Conservation (phyloP, 805 yeast genomes). For the Cyberlindnera americana region DNA sequence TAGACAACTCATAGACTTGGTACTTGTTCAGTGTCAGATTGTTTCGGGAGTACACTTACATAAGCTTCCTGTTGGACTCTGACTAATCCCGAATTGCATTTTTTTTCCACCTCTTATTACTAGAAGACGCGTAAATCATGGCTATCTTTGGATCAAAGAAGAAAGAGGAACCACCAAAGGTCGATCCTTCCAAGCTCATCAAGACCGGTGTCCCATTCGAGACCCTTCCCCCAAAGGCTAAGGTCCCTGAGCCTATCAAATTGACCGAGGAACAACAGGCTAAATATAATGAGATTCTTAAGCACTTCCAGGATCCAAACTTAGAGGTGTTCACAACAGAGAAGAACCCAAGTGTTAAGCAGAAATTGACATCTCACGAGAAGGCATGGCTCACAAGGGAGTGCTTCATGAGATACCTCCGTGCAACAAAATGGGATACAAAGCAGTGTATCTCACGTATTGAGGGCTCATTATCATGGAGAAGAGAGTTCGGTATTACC, state of each 20-base stretch:
- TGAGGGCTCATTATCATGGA: conserved; percentile 80
- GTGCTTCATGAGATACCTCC: conserved; percentile 81
- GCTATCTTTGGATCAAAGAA: conserved; percentile 27
- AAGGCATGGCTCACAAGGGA: conserved; percentile 93
- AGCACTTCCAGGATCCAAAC: conserved; percentile 49
- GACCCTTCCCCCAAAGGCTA: conserved; percentile 44
- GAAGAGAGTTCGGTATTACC: conserved; percentile 84
- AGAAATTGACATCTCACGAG: conserved; percentile 54
- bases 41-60: too few species aligned
- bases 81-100: too few species aligned
- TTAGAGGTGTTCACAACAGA: conserved; percentile 33
- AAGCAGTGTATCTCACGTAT: conserved; percentile 71
- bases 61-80: not conserved
- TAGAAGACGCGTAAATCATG: conserved; percentile 13
- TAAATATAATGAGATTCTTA: conserved; percentile 60
- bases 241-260: conserved; percentile 45
- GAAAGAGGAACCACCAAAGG: conserved; percentile 19
- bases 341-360: conserved; percentile 33
- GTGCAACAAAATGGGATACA: conserved; percentile 90
- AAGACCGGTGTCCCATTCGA: conserved; percentile 49
- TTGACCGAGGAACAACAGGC: conserved; percentile 52
- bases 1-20: too few species aligned
- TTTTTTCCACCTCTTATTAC: too few species aligned
- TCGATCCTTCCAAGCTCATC: conserved; percentile 29
- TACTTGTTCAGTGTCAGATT: too few species aligned